Evolutionary conservation across 2,329 filamentous ascomycete species (phyloP).

Genomic region (Colletotrichum lupini): DNA sequence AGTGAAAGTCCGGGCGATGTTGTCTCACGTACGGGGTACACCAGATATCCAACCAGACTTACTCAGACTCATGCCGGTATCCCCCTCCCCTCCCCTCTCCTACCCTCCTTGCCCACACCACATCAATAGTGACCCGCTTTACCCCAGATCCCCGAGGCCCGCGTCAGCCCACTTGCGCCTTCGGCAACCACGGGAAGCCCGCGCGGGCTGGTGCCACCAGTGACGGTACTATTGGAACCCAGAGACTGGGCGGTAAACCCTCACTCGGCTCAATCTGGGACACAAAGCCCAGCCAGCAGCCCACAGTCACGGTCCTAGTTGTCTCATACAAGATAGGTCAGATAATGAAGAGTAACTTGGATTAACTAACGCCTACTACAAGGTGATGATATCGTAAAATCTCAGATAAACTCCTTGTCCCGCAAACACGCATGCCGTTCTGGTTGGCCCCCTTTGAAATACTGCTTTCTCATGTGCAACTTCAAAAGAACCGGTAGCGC

Average conservation of each 20-base stretch:
- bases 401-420: background rate
- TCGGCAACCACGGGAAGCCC: slow-evolving; percentile 3
- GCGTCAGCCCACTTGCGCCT: background rate
- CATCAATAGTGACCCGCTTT: slow-evolving; percentile 19
- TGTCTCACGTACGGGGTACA: background rate
- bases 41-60: background rate
- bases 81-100: background rate
- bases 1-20: background rate
- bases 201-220: background rate
- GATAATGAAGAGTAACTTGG: background rate
- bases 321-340: no score
- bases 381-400: background rate
- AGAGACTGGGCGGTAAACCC: background rate
- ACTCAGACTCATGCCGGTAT: background rate
- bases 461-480: background rate
- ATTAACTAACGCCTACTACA: slow-evolving; percentile 1
- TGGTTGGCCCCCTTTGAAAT: background rate
- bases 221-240: background rate
- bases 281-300: no score
- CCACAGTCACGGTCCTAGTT: no score
- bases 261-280: no score
- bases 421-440: background rate
- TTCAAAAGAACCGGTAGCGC: slow-evolving; percentile 9
- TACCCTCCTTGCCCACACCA: background rate
- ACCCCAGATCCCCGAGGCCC: slow-evolving; percentile 24